Base-by-base conservation (phyloP, 2,329 filamentous ascomycete genomes). In the Apiospora koreana region DNA sequence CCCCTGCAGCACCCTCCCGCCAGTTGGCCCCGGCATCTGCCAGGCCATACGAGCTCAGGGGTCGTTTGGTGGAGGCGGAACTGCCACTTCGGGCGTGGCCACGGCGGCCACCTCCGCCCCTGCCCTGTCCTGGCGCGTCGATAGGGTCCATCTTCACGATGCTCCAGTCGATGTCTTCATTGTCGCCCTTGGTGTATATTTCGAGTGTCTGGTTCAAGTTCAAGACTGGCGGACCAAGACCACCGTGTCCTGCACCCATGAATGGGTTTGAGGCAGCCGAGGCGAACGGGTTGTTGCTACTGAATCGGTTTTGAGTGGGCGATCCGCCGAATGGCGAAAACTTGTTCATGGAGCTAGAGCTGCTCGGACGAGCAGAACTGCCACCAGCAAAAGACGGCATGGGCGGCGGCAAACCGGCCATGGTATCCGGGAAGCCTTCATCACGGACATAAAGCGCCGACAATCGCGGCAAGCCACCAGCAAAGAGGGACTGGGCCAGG, bases 381-480 rank as follows among this genome's bases (percentile, higher is more conserved):
- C 79, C 80, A 3, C 80, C 81, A 23, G 80, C 82, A 69, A 82
- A 85, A 9, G 79, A 78, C 0, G 83, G 82, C 42, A 80, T 84
- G 2, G 93, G 92, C 1, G 92, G 92, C 1, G 91, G 88, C 8
- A 95, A 85, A 18, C 85, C 85, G 58, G 94, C 86, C 7, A 98
- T 88, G 14, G 91, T 87, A 74, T 97, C 94, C 1, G 94, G 91
- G 78, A 98, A 97, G 67, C 89, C 86, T 35, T 92, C 89, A 76
- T 98, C 94, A 67, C 94, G 92, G 23, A 98, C 95, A 79, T 97
- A 98, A 9, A 98, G 87, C 28, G 91, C 88, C 45, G 87, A 87
- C 10, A 98, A 86, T 45, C 87, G 88, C 1, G 94, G 94, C 9
- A 98, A 86, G 9, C 89, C 88, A 72, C 92, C 92, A 21, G 90